phyloP scores from a whole-genome alignment of 768 basidiomycete genomes.

The Podaxis pistillaris region DNA sequence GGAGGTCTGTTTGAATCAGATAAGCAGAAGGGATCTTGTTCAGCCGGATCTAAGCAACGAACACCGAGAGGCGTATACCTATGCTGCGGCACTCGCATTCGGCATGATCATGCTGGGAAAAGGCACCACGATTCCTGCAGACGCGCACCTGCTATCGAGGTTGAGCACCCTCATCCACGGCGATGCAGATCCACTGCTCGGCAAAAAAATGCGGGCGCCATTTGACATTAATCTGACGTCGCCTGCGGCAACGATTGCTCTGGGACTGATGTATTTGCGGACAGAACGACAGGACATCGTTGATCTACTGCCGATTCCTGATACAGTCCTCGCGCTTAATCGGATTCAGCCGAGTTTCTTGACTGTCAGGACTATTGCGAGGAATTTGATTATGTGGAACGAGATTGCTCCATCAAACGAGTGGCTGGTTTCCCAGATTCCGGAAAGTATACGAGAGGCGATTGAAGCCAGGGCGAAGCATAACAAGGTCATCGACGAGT shows the following conservation, averaged over 20 bases:
- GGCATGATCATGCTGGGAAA: conserved; percentile 96
- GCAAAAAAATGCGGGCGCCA: conserved; percentile 34
- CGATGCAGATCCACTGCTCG: conserved; percentile 45
- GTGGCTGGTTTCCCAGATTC: conserved; percentile 75
- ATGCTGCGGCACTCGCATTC: conserved; percentile 85
- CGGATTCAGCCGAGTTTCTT: conserved; percentile 87
- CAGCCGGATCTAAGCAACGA: conserved; percentile 85
- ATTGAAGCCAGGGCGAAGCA: conserved; percentile 49
- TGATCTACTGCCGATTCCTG: conserved; percentile 80
- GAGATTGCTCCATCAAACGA: conserved; percentile 65
- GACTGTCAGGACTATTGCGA: conserved; percentile 74
- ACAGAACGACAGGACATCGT: conserved; percentile 85
- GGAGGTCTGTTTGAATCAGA: conserved; percentile 85
- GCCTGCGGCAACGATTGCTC: conserved; percentile 84
- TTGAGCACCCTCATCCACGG: conserved; percentile 79
- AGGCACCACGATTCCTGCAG: conserved; percentile 77
- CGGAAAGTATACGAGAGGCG: conserved; percentile 57
- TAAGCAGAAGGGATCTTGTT: conserved; percentile 73
- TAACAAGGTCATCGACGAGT: conserved; percentile 57
- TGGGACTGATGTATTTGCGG: conserved; percentile 91
- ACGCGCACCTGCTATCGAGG: conserved; percentile 63
- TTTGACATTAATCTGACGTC: conserved; percentile 92
- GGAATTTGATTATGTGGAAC: conserved; percentile 86
- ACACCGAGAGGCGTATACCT: conserved; percentile 89
- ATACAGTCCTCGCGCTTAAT: conserved; percentile 76